These are phyloP conservation scores for Diaporthe sp. DNA, from an alignment of 2,329 filamentous ascomycete genomes.

Conservation along the genomic window DNA sequence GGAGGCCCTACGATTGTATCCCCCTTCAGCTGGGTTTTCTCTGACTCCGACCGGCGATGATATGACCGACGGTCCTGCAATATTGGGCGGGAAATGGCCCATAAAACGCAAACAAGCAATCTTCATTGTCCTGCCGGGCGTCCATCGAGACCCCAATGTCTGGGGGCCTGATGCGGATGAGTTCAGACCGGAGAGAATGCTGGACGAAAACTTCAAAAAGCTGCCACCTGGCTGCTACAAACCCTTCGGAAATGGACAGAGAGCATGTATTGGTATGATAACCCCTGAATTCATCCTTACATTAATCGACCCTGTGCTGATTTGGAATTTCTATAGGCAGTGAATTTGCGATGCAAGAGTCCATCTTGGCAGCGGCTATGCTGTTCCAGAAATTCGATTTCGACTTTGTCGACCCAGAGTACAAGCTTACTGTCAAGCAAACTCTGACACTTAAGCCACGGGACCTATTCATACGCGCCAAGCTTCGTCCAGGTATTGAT, in stretches of 20 bases:
- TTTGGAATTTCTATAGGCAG: conserved; percentile 44
- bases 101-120: not conserved
- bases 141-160: conserved; percentile 42
- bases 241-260: conserved; percentile 55
- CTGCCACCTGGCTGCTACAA: conserved; percentile 52
- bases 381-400: conserved; percentile 62
- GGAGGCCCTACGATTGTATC: conserved; percentile 41
- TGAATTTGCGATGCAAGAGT: conserved; percentile 60
- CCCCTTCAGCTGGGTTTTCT: conserved; percentile 30
- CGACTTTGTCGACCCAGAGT: conserved; percentile 56
- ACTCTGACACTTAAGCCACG: conserved; percentile 61
- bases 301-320: not conserved
- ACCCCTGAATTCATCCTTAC: not conserved
- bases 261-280: not conserved
- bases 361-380: conserved; percentile 56
- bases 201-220: conserved; percentile 41
- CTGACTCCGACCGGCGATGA: not conserved
- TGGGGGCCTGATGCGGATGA: conserved; percentile 43
- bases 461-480: conserved; percentile 42
- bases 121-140: conserved; percentile 35
- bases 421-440: conserved; percentile 58
- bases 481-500: conserved; percentile 23
- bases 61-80: not conserved
- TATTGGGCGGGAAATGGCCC: not conserved
- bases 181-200: conserved; percentile 44